Base-by-base conservation (phyloP, 2,329 filamentous ascomycete species). In the Trichoderma koningiopsis region DNA sequence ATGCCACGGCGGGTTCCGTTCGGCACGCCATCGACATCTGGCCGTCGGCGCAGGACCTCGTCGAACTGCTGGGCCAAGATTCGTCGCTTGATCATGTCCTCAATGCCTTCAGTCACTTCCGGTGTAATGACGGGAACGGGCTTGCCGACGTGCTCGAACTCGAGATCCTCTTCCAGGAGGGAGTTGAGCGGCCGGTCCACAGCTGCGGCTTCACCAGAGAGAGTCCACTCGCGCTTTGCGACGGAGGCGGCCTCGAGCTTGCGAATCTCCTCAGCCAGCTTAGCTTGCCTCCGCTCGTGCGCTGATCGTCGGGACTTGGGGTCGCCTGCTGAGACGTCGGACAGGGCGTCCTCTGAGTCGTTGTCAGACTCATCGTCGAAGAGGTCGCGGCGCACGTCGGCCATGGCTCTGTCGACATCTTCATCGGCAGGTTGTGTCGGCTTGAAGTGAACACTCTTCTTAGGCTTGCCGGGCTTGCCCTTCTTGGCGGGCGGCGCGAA, bases 111-210 rank as follows among this genome's bases (percentile, higher is more conserved):
- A 66, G 90, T 96, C 52, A 96, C 86, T 79, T 97, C 94, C 53
- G 92, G 91, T 0, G 96, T 98, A 78, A 97, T 94, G 71, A 98
- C 92, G 1, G 95, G 93, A 0, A 98, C 91, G 0, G 96, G 95
- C 79, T 98, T 99, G 76, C 96, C 96, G 27, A 93, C 89, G 75
- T 96, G 90, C 81, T 99, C 96, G 77, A 98, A 99, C 73, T 98
- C 95, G 31, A 99, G 87, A 75, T 98, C 94, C 81, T 98, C 89
- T 77, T 98, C 94, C 1, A 99, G 88, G 2, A 99, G 86, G 0
- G 95, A 97, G 82, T 99, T 98, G 66, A 93, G 78, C 0, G 96
- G 96, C 43, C 96, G 88, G 73, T 96, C 93, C 0, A 85, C 85
- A 1, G 93, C 95, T 60, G 89, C 87, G 5, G 94, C 94, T 84